Conservation (phyloP, 805 yeast species). For the Metschnikowia borealis region DNA sequence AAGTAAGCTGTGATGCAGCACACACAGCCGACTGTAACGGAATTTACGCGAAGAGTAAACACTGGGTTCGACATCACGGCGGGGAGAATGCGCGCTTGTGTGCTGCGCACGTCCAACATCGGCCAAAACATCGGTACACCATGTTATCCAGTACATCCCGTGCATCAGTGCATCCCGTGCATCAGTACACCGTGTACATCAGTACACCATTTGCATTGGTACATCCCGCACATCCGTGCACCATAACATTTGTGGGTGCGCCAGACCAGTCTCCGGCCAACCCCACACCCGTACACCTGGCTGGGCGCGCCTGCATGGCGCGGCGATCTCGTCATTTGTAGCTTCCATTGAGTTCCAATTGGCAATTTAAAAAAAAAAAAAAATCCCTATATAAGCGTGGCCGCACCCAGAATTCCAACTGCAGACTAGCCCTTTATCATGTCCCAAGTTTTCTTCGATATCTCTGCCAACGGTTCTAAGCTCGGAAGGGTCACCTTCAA, state of each 20-base stretch:
- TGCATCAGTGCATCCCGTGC: background rate
- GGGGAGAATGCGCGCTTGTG: background rate
- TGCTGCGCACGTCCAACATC: too few relatives aligned
- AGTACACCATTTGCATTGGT: background rate
- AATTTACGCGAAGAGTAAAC: too few relatives aligned
- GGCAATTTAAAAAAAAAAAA: conserved; percentile 4
- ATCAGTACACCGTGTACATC: background rate
- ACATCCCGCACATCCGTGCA: background rate
- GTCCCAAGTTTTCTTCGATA: conserved; percentile 79
- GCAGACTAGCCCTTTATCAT: conserved; percentile 24
- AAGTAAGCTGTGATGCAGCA: too few relatives aligned
- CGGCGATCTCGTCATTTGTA: conserved; percentile 4
- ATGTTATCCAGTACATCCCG: background rate
- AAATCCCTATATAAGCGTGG: conserved; percentile 8
- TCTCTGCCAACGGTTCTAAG: conserved; percentile 65
- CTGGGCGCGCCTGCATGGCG: background rate
- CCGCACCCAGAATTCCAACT: conserved; percentile 4
- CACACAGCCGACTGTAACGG: too few relatives aligned
- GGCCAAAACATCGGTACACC: background rate
- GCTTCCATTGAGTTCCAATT: conserved; percentile 11
- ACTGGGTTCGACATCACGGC: background rate
- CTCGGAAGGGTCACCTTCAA: conserved; percentile 84
- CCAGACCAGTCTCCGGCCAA: background rate
- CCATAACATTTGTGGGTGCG: too few relatives aligned
- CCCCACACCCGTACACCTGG: conserved; percentile 1